These are phyloP conservation scores for Chrysanthemum lavandulifolium DNA, from an alignment of 129 eudicot genomes.

Conservation along the genomic window DNA sequence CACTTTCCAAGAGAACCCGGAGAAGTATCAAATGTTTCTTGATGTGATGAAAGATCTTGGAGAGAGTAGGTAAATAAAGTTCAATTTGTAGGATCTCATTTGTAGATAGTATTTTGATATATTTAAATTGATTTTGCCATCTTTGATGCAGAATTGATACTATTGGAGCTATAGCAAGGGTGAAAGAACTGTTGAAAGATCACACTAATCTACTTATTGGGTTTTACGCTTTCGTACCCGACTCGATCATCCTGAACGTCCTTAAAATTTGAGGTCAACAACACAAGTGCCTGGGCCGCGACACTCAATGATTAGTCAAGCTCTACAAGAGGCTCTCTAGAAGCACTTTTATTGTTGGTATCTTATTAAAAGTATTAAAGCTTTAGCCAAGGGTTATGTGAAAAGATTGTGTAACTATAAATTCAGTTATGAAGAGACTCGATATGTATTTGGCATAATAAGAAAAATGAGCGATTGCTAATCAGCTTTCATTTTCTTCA, in stretches of 20 bases:
- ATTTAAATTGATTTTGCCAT: neutral
- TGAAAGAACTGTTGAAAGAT: conserved; percentile 86
- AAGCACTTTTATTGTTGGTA: too few species aligned
- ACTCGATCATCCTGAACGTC: neutral
- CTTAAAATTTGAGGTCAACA: neutral
- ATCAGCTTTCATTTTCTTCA: too few species aligned
- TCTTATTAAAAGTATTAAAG: conserved; percentile 19
- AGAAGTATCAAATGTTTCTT: conserved; percentile 73
- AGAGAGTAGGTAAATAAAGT: conserved; percentile 65
- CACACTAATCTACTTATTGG: conserved; percentile 78
- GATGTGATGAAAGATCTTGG: conserved; percentile 82
- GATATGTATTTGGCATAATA: too few species aligned
- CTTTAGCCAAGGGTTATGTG: conserved; percentile 16
- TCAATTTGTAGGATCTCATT: neutral
- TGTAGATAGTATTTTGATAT: neutral
- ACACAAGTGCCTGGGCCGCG: conserved; percentile 41
- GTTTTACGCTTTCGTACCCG: conserved; percentile 88
- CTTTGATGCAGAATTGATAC: conserved; percentile 76
- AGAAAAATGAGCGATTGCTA: too few species aligned
- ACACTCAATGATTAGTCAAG: conserved; percentile 38
- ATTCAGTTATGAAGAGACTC: too few species aligned
- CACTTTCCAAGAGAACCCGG: conserved; percentile 79
- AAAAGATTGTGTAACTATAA: neutral
- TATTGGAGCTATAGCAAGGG: conserved; percentile 80
- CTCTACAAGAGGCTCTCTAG: neutral